phyloP scores from a whole-genome alignment of 2,329 filamentous ascomycete genomes.

The Penicillium sclerotiorum region DNA sequence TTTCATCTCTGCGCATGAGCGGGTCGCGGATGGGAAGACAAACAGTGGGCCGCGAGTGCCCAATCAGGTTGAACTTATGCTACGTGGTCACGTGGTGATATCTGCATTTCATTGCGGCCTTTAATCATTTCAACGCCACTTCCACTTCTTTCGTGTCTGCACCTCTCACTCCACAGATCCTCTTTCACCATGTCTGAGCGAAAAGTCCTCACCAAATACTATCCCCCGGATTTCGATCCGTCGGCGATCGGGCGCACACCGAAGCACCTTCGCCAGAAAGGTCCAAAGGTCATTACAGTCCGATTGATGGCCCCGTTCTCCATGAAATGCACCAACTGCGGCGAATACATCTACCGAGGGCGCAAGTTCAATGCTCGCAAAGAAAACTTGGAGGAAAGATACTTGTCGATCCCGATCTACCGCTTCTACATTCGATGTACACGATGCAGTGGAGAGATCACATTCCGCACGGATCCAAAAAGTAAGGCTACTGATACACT shows the following conservation, averaged over 20 bases:
- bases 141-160: not conserved
- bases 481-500: slow-evolving; percentile 47
- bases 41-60: slow-evolving; percentile 25
- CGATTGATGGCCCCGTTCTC: slow-evolving; percentile 87
- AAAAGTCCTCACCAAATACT: slow-evolving; percentile 68
- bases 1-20: slow-evolving; percentile 16
- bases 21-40: slow-evolving; percentile 23
- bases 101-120: not conserved
- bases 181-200: slow-evolving; percentile 73
- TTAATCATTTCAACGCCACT: slow-evolving; percentile 4
- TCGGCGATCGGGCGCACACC: slow-evolving; percentile 71
- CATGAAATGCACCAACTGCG: slow-evolving; percentile 67
- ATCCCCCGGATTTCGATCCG: slow-evolving; percentile 85
- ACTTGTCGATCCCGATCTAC: slow-evolving; percentile 84
- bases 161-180: not conserved
- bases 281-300: slow-evolving; percentile 81
- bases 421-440: slow-evolving; percentile 92
- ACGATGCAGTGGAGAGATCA: slow-evolving; percentile 81
- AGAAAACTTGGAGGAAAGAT: slow-evolving; percentile 87
- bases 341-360: slow-evolving; percentile 86
- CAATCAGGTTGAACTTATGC: not conserved
- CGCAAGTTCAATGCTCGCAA: slow-evolving; percentile 96
- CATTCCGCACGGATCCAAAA: slow-evolving; percentile 92
- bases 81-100: not conserved
- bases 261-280: slow-evolving; percentile 60